Evolutionary conservation across 768 basidiomycete genomes (phyloP).

Genomic region (Dictyophora rubrovolvata): DNA sequence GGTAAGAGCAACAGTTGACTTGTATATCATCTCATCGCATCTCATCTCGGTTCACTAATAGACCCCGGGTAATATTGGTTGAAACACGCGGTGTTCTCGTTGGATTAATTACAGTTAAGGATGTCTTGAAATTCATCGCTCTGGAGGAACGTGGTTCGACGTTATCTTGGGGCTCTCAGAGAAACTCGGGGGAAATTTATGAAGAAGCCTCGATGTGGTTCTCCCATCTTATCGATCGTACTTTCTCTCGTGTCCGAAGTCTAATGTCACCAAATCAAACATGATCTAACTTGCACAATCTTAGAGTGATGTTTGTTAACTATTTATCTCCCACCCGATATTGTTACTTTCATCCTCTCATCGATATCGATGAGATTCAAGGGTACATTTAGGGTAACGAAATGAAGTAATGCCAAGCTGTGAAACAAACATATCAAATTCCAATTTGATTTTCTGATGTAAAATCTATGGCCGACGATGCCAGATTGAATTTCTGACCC

Average conservation of each 20-base stretch:
- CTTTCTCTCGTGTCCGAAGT: not conserved
- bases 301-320: too few relatives aligned
- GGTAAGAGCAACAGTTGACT: constrained; percentile 45
- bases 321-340: not conserved
- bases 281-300: not conserved
- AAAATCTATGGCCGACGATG: not conserved
- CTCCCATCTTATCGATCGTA: constrained; percentile 1
- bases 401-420: not conserved
- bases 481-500: not conserved
- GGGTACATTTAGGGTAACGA: not conserved
- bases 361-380: not conserved
- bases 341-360: not conserved
- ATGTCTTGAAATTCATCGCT: constrained; percentile 79
- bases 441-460: not conserved
- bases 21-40: constrained; percentile 3
- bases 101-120: constrained; percentile 92
- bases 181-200: not conserved
- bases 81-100: constrained; percentile 73
- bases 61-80: constrained; percentile 93
- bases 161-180: constrained; percentile 20
- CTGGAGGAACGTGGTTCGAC: constrained; percentile 33
- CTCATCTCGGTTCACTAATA: constrained; percentile 22
- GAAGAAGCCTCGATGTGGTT: constrained; percentile 9
- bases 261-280: not conserved
- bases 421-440: not conserved